These are phyloP conservation scores for Xerocomus potaroensis DNA, from an alignment of 768 basidiomycete species.

Conservation along the genomic window DNA sequence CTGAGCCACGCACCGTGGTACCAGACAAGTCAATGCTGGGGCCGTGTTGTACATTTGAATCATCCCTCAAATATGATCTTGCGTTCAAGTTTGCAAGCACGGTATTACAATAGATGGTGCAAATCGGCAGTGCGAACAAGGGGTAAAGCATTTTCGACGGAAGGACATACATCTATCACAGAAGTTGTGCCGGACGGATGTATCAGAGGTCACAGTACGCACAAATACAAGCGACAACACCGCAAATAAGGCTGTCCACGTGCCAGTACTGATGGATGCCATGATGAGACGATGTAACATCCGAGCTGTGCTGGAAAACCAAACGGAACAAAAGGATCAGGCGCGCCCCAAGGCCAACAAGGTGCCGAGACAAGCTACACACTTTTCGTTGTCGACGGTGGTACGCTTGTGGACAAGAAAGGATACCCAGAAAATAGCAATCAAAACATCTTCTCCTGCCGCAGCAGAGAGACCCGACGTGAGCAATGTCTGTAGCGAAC, in stretches of 20 bases:
- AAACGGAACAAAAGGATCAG: not conserved
- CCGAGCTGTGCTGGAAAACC: not conserved
- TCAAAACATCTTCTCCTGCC: not conserved
- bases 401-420: not conserved
- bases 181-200: too few species aligned
- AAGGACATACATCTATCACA: too few species aligned
- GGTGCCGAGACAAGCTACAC: not conserved
- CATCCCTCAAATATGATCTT: too few species aligned
- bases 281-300: conserved; percentile 1
- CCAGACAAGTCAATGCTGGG: too few species aligned
- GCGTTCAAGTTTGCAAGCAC: too few species aligned
- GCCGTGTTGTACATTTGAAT: too few species aligned
- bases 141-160: too few species aligned
- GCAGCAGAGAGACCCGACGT: not conserved
- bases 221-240: conserved; percentile 27
- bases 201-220: too few species aligned
- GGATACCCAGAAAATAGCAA: not conserved
- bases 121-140: too few species aligned
- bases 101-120: too few species aligned
- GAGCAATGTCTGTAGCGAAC: not conserved
- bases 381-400: not conserved
- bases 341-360: not conserved
- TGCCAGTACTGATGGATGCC: conserved; percentile 20
- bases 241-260: conserved; percentile 47
- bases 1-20: too few species aligned